Conservation (phyloP, 2,329 filamentous ascomycete genomes). For the Laburnicola sp. region DNA sequence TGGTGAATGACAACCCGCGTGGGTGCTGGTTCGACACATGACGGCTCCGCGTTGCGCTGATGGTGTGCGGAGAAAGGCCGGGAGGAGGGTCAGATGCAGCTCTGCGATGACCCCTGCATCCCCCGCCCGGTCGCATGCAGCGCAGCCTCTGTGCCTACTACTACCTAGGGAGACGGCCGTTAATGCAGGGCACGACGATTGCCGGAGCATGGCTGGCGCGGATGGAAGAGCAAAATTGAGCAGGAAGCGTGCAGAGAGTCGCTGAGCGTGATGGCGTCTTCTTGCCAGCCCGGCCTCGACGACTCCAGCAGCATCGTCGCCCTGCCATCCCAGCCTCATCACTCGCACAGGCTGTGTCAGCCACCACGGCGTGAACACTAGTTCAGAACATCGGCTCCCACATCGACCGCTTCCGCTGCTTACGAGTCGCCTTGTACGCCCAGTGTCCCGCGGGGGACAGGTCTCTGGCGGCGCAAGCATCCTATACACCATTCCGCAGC, state of each 20-base stretch:
- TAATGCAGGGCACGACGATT: slow-evolving; percentile 42
- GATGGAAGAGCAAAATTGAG: slow-evolving; percentile 21
- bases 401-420: slow-evolving; percentile 23
- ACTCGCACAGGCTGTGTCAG: slow-evolving; percentile 19
- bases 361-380: slow-evolving; percentile 4
- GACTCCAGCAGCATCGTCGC: background rate
- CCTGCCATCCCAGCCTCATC: slow-evolving; percentile 29
- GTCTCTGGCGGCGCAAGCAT: slow-evolving; percentile 30
- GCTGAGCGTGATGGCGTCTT: background rate
- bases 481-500: slow-evolving; percentile 29
- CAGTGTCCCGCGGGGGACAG: slow-evolving; percentile 1
- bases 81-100: slow-evolving; percentile 34
- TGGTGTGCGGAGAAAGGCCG: slow-evolving; percentile 31
- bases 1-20: slow-evolving; percentile 38
- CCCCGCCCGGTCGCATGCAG: slow-evolving; percentile 21
- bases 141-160: slow-evolving; percentile 1
- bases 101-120: slow-evolving; percentile 24
- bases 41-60: slow-evolving; percentile 24
- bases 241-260: slow-evolving; percentile 15
- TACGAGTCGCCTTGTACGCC: slow-evolving; percentile 30
- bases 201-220: slow-evolving; percentile 17
- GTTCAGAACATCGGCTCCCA: background rate
- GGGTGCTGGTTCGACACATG: slow-evolving; percentile 31
- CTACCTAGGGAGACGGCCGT: slow-evolving; percentile 18
- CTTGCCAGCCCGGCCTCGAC: slow-evolving; percentile 9